A percentile compares a stretch with the other conserved stretches of the same genome.
Conservation (phyloP, 2,329 filamentous ascomycete species). For the Stachybotrys chartarum region DNA sequence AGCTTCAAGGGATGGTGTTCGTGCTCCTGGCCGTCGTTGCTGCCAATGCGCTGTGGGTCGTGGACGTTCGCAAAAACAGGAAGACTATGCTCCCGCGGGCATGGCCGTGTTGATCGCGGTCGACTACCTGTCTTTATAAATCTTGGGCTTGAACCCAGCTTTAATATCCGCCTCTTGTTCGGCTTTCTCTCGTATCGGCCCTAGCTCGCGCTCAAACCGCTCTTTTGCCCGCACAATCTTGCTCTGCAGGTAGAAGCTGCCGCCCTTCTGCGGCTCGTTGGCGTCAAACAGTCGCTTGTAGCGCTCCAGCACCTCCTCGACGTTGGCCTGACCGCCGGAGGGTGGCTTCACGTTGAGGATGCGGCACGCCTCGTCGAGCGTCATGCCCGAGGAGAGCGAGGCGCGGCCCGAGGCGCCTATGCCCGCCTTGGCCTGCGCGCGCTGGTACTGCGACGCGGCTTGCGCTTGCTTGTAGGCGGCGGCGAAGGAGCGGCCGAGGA, state of each 20-base stretch:
- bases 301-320: conserved; percentile 72
- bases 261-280: conserved; percentile 92
- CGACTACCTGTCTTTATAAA: conserved; percentile 75
- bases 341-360: conserved; percentile 95
- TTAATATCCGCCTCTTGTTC: conserved; percentile 71
- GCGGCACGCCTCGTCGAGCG: conserved; percentile 92
- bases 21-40: too few species aligned
- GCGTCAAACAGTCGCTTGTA: conserved; percentile 94
- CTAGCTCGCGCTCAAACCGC: conserved; percentile 80
- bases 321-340: conserved; percentile 60
- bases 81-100: too few species aligned
- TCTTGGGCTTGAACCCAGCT: conserved; percentile 89
- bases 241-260: conserved; percentile 97
- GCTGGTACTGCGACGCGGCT: conserved; percentile 75
- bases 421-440: conserved; percentile 58
- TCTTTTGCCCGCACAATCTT: conserved; percentile 90
- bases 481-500: conserved; percentile 84
- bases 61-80: too few species aligned
- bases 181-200: conserved; percentile 62
- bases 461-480: conserved; percentile 96
- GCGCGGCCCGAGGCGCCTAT: conserved; percentile 47
- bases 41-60: too few species aligned
- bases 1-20: too few species aligned
- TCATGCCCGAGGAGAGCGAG: conserved; percentile 63
- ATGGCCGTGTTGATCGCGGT: not conserved